Conservation (phyloP, 768 basidiomycete species). For the Suillus hirtellus region DNA sequence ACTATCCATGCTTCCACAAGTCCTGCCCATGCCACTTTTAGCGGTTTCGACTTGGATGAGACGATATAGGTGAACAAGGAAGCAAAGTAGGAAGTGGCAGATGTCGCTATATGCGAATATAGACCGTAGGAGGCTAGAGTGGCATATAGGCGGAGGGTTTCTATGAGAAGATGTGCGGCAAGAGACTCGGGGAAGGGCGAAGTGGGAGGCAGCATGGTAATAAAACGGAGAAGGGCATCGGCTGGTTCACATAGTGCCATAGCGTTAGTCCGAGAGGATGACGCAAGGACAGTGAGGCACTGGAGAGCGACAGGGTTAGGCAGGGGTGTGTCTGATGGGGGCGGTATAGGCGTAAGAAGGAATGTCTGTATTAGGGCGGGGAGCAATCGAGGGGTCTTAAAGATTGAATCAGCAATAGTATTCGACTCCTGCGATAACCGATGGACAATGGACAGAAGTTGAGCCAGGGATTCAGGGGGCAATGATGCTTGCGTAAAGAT, state of each 20-base stretch:
- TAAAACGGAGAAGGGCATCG: slow-evolving; percentile 72
- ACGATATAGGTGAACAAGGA: slow-evolving; percentile 49
- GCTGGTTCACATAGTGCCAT: slow-evolving; percentile 51
- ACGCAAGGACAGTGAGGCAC: slow-evolving; percentile 57
- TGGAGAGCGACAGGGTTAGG: slow-evolving; percentile 53
- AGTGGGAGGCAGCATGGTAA: slow-evolving; percentile 53
- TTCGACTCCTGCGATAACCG: slow-evolving; percentile 64
- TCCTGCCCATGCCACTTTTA: slow-evolving; percentile 54
- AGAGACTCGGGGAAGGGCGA: slow-evolving; percentile 38
- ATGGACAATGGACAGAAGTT: slow-evolving; percentile 58
- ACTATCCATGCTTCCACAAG: slow-evolving; percentile 72
- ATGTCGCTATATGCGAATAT: slow-evolving; percentile 64
- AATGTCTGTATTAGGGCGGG: slow-evolving; percentile 54
- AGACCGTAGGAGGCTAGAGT: slow-evolving; percentile 78
- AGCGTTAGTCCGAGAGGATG: slow-evolving; percentile 71
- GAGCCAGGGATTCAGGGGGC: slow-evolving; percentile 49
- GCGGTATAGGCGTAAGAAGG: slow-evolving; percentile 53
- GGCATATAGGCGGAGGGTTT: slow-evolving; percentile 64
- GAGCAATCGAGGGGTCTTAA: slow-evolving; percentile 52
- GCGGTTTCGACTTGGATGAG: slow-evolving; percentile 28
- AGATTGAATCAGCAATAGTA: slow-evolving; percentile 50
- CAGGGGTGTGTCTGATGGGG: slow-evolving; percentile 27
- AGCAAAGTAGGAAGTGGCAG: slow-evolving; percentile 56
- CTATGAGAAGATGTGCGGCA: slow-evolving; percentile 49
- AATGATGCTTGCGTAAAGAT: slow-evolving; percentile 42